These are phyloP conservation scores for Sicyos edulis DNA, from an alignment of 306 rosid species.

Conservation along the genomic window DNA sequence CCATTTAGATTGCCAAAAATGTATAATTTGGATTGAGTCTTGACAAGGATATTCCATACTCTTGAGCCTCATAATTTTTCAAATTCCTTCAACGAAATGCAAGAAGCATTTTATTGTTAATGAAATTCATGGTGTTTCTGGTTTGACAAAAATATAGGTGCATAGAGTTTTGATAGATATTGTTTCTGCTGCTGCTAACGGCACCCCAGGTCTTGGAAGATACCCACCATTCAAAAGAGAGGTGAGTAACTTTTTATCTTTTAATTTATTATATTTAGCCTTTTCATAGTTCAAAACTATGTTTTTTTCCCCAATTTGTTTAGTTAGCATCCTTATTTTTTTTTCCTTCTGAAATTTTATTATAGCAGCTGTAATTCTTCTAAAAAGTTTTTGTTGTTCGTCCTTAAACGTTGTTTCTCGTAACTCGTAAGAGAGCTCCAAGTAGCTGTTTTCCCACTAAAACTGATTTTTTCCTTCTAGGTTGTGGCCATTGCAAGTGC, in stretches of 20 bases:
- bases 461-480: slow-evolving; percentile 24
- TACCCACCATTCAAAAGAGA: slow-evolving; percentile 96
- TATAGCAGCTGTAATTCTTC: slow-evolving; percentile 11
- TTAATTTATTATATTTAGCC: neutral
- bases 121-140: slow-evolving; percentile 7
- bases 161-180: slow-evolving; percentile 85
- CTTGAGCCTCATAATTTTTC: neutral
- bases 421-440: neutral
- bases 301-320: neutral
- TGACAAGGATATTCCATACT: neutral
- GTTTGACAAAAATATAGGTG: slow-evolving; percentile 45
- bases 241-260: slow-evolving; percentile 29
- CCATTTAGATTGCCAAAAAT: neutral
- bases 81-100: neutral
- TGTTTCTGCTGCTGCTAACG: slow-evolving; percentile 82
- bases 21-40: neutral
- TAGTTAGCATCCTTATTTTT: neutral
- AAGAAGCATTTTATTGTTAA: neutral
- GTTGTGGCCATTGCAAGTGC: slow-evolving; percentile 81
- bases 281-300: slow-evolving; percentile 3
- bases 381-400: neutral
- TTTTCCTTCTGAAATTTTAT: neutral
- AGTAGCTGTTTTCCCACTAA: slow-evolving; percentile 7
- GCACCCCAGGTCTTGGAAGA: slow-evolving; percentile 96
- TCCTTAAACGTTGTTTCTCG: no score